Base-by-base conservation (phyloP, 176 grass and related monocot species). In the Aegilops longissima region DNA sequence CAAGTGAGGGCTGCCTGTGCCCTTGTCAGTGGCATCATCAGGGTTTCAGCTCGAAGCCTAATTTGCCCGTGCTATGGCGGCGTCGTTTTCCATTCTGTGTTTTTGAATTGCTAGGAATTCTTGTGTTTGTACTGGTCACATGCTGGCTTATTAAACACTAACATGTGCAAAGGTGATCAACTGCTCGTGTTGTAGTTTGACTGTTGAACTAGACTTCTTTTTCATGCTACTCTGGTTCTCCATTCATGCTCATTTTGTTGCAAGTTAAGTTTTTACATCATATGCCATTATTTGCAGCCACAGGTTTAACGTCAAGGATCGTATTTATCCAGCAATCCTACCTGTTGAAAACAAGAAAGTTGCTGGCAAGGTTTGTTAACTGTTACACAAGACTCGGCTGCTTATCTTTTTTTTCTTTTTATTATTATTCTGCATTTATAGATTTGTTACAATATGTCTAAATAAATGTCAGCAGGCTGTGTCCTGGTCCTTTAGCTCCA, bases 241-340 rank as follows among this genome's bases (percentile, higher is more conserved):
- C 31, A 13, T 13, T 9, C 14, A 69, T 68, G 2, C 30, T 69
- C 1, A 39, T 45, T 25, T 17, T 42, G 44, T 72, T 76, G 82
- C 17, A 33, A 42, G 13, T 7, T 20, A 16, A 64, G 30, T 14
- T 70, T 59, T 87, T 25, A 76, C 61, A 25, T 1, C 29, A 16
- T 0, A 12, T 25, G 8, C 2, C 3, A 25, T 81, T 24, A 0
- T 34, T 29, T 86, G 71, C 90, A 98, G 97, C 82, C 97, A 94
- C 62, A 89, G 97, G 66, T 98, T 94, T 76, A 96, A 36, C 85
- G 80, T 96, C 83, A 96, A 94, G 86, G 94, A n/a, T 5, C 92
- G 94, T 33, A 89, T 98, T 75, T 98, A 98, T 81, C 97, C 97
- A 33, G 97, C 97, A 56, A 98, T 98, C 77, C 82, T 94, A 42